Evolutionary conservation across 78 protist species (phyloP).

Genomic region (Pelomyxa schiedti): DNA sequence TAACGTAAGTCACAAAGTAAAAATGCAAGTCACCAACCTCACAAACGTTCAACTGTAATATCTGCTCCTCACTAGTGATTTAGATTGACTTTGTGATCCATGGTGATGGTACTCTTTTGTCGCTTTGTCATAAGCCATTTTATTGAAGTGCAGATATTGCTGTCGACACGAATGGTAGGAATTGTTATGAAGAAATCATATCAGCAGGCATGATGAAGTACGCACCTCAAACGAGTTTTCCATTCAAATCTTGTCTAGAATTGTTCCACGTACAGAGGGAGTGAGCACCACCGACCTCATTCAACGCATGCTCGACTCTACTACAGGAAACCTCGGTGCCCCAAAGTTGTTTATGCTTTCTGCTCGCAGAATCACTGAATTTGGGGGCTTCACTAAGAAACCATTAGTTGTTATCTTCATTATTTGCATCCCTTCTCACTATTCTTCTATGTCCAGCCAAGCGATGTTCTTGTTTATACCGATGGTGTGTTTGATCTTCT

Average conservation of each 20-base stretch:
- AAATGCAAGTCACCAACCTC: no score
- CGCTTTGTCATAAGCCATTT: no score
- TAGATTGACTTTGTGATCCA: conserved; percentile 52
- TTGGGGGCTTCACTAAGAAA: neutral
- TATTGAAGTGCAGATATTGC: no score
- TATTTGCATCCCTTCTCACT: no score
- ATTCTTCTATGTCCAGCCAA: conserved; percentile 14
- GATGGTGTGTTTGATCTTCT: conserved; percentile 90
- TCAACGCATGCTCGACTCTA: conserved; percentile 73
- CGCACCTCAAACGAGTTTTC: no score
- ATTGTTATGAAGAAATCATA: conserved; percentile 70
- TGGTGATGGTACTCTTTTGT: no score
- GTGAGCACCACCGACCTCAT: conserved; percentile 88
- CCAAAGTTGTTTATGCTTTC: neutral
- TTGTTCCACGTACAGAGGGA: no score
- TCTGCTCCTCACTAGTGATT: no score
- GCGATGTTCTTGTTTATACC: conserved; percentile 78
- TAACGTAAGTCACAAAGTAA: no score
- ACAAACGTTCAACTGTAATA: neutral
- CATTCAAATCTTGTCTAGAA: no score
- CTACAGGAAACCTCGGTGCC: neutral
- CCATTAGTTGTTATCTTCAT: neutral
- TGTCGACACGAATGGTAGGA: conserved; percentile 59
- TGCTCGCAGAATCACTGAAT: neutral
- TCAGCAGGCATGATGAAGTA: conserved; percentile 53